phyloP scores from a whole-genome alignment of 306 rosid genomes.

The Carpinus viminea region DNA sequence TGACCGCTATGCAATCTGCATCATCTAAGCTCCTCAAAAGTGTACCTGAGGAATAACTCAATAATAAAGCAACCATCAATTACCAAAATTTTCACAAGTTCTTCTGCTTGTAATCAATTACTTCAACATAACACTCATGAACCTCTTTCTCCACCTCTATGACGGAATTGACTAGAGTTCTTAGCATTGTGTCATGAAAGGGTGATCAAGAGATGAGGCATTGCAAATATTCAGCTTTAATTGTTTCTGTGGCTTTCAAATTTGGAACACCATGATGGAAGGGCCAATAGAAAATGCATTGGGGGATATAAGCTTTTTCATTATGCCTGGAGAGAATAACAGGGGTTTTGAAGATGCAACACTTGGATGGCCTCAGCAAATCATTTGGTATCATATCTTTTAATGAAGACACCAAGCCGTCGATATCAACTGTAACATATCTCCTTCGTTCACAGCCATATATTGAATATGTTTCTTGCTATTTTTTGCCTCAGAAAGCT shows the following conservation, averaged over 20 bases:
- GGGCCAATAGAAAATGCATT: conserved; percentile 20
- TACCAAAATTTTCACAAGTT: conserved; percentile 23
- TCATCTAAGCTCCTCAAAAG: background rate
- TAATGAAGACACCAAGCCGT: background rate
- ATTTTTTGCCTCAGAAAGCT: too few species aligned
- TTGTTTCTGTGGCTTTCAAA: background rate
- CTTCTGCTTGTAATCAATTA: background rate
- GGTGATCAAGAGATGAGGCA: too few species aligned
- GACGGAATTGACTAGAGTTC: background rate
- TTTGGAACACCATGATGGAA: background rate
- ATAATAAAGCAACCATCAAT: conserved; percentile 40
- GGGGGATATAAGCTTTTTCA: conserved; percentile 10
- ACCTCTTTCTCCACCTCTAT: background rate
- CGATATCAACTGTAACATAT: background rate
- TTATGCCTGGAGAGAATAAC: background rate
- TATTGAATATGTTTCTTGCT: too few species aligned
- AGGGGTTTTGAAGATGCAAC: conserved; percentile 35
- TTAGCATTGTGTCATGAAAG: too few species aligned
- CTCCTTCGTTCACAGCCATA: background rate
- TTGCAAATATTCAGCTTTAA: conserved; percentile 10
- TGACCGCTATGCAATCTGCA: too few species aligned
- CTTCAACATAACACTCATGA: conserved; percentile 1
- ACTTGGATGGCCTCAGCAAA: background rate
- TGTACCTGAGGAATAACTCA: conserved; percentile 16
- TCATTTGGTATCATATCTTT: background rate